Evolutionary conservation across 2,329 filamentous ascomycete species (phyloP), one percentile per base, ranked within the genome.

Genomic region (Aspergillus piperis): DNA sequence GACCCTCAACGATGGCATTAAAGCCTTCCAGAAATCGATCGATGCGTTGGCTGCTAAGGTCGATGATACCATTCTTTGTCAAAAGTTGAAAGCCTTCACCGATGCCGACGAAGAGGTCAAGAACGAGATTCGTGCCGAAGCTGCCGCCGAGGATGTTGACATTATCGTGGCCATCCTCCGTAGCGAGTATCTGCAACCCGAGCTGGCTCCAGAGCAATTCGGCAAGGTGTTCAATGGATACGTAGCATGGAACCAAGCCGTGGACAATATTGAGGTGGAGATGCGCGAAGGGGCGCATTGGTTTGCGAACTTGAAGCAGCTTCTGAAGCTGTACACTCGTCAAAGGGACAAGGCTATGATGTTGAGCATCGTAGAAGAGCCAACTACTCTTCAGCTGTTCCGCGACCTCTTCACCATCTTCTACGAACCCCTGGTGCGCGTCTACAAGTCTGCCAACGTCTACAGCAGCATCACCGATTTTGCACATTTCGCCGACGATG

Each of bases 401-500:
- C 88, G 92, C 51, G 95, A 99, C 71, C 84, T 99, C 23, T 98
- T 99, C 75, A 96, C 92, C 36, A 98, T 99, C 73, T 99, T 99
- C 80, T 99, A 99, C 78, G 95, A 99, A 74, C 95, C 95, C 0
- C 87, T 99, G 21, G 92, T 99, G 15, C 86, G 95, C 51, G 95
- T 99, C 0, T 99, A 99, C 83, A 99, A 98, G 79, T 96, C 93
- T 19, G 95, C 95, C 65, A 99, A 98, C 69, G 94, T 99, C 25
- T 98, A 98, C 82, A 95, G 88, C 81, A 96, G 91, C 72, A 94
- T 99, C 62, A 98, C 94, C 0, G 95, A 99, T 76, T 98, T 99
- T 79, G 90, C 94, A 0, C 83, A 88, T 41, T 99, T 99, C 70
- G 87, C 95, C 56, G 92, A 97, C 71, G 95, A 99, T 74, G 90